A percentile compares a stretch with the other conserved stretches of the same genome.
Conservation (phyloP, 352 stramenopile species). For the Phytophthora pluvialis region DNA sequence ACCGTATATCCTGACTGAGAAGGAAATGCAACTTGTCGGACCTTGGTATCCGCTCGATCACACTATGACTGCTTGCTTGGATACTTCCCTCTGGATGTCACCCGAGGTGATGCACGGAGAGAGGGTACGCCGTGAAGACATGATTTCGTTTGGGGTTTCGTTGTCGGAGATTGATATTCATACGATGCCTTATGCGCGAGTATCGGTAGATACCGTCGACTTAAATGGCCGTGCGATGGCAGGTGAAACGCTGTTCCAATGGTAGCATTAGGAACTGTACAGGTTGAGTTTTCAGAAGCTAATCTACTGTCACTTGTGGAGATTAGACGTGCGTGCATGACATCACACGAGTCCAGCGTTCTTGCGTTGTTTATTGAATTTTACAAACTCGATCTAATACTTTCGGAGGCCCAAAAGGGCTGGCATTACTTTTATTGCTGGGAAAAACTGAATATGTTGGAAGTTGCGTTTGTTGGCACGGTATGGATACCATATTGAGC, state of each 20-base stretch:
- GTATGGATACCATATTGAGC: no score
- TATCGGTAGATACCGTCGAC: background rate
- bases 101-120: slow-evolving; percentile 19
- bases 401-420: no score
- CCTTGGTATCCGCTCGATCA: slow-evolving; percentile 63
- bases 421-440: no score
- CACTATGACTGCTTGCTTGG: slow-evolving; percentile 22
- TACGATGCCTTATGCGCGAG: slow-evolving; percentile 11
- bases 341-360: slow-evolving; percentile 22
- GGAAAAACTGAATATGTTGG: no score
- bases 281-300: slow-evolving; percentile 26
- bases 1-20: slow-evolving; percentile 11
- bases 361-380: slow-evolving; percentile 30
- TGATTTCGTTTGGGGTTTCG: slow-evolving; percentile 32
- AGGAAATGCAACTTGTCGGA: slow-evolving; percentile 38
- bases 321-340: slow-evolving; percentile 26
- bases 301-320: slow-evolving; percentile 20
- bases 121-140: slow-evolving; percentile 19
- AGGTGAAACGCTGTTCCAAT: slow-evolving; percentile 15
- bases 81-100: slow-evolving; percentile 11
- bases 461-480: no score
- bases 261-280: slow-evolving; percentile 17
- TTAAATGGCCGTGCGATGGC: slow-evolving; percentile 12
- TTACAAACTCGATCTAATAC: slow-evolving; percentile 9
- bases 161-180: slow-evolving; percentile 42